These are phyloP conservation scores for Camelina hispida DNA, from an alignment of 345 rosid genomes.

Conservation along the genomic window DNA sequence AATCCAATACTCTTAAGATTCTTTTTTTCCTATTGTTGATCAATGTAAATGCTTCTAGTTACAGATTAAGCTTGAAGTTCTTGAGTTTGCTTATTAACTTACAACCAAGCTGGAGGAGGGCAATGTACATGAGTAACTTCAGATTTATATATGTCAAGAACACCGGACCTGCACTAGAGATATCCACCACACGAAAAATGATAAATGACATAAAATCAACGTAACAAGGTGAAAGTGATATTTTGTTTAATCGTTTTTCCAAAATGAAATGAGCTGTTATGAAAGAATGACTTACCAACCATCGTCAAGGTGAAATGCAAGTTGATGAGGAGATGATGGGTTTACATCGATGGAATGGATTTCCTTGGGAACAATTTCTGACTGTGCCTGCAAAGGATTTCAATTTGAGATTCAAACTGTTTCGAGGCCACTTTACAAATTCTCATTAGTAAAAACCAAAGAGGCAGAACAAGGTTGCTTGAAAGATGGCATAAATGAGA, in stretches of 20 bases:
- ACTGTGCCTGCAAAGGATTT: conserved; percentile 71
- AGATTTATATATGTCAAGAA: conserved; percentile 65
- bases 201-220: background rate
- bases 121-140: conserved; percentile 91
- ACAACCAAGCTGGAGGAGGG: conserved; percentile 99
- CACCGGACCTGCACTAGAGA: conserved; percentile 78
- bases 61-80: conserved; percentile 1
- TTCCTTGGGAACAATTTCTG: conserved; percentile 75
- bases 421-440: conserved; percentile 7
- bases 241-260: conserved; percentile 1
- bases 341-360: conserved; percentile 81
- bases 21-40: background rate
- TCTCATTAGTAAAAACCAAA: conserved; percentile 3
- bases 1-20: conserved; percentile 20
- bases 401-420: background rate
- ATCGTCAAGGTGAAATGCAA: conserved; percentile 93
- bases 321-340: conserved; percentile 78
- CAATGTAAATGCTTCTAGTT: background rate
- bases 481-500: conserved; percentile 25
- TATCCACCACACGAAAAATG: conserved; percentile 20
- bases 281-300: conserved; percentile 73
- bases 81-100: conserved; percentile 51
- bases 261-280: conserved; percentile 10
- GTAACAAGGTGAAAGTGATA: conserved; percentile 3
- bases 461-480: conserved; percentile 18